A percentile compares a stretch with the other conserved stretches of the same genome.
Conservation (phyloP, 768 basidiomycete genomes). For the Glaciozyma martinii region DNA sequence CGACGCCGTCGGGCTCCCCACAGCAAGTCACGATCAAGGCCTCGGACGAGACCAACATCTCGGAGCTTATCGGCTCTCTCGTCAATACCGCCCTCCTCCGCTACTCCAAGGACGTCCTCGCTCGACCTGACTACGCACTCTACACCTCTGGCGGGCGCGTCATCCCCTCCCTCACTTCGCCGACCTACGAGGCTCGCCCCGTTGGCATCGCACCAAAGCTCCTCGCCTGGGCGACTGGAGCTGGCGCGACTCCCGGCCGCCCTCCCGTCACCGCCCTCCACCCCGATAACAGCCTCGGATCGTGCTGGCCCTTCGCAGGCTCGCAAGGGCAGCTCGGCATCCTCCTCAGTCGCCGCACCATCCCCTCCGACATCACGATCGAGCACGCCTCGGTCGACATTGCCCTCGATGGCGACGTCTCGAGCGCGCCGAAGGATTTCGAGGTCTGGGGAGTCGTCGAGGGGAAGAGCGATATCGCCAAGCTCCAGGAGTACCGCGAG, state of each 20-base stretch:
- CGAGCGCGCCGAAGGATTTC: conserved; percentile 68
- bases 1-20: not conserved
- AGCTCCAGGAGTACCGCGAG: conserved; percentile 50
- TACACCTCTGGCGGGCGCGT: conserved; percentile 71
- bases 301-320: conserved; percentile 90
- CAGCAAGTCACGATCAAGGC: conserved; percentile 13
- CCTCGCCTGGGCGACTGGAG: conserved; percentile 43
- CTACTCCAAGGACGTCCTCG: conserved; percentile 68
- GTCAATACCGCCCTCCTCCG: conserved; percentile 65
- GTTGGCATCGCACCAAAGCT: conserved; percentile 9
- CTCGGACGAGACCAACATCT: conserved; percentile 21
- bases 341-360: conserved; percentile 55
- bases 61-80: conserved; percentile 57
- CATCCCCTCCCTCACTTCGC: conserved; percentile 72
- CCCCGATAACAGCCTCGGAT: conserved; percentile 68
- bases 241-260: conserved; percentile 48
- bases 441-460: conserved; percentile 88
- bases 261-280: conserved; percentile 82
- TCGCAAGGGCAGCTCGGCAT: conserved; percentile 72
- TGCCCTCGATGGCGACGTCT: conserved; percentile 61
- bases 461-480: conserved; percentile 58
- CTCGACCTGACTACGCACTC: conserved; percentile 73
- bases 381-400: conserved; percentile 81
- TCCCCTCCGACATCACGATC: conserved; percentile 60
- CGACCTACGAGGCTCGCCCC: conserved; percentile 57